phyloP scores from a whole-genome alignment of 345 rosid species.

The Ceriops zippeliana region DNA sequence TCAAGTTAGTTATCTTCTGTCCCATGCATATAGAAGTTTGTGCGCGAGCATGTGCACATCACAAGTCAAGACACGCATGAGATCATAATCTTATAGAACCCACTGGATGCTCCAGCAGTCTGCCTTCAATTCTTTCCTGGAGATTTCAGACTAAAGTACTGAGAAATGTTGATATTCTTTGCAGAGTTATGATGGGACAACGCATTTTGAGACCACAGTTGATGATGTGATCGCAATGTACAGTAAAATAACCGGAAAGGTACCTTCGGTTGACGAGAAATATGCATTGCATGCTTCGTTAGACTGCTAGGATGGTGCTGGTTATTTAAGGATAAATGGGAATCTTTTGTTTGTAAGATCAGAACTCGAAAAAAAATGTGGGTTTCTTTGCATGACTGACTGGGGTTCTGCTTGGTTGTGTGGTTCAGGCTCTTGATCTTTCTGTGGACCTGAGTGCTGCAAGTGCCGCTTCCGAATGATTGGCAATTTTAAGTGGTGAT shows the following conservation, averaged over 20 bases:
- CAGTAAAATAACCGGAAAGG: constrained; percentile 84
- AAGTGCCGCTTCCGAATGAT: constrained; percentile 47
- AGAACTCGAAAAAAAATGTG: too few relatives aligned
- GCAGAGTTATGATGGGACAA: constrained; percentile 80
- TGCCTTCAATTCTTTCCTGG: too few relatives aligned
- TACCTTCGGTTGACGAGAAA: constrained; percentile 6
- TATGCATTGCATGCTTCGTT: neutral
- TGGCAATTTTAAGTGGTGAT: constrained; percentile 3
- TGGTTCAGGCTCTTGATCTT: constrained; percentile 59
- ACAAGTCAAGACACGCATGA: too few relatives aligned
- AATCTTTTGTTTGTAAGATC: too few relatives aligned
- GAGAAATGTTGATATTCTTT: constrained; percentile 5
- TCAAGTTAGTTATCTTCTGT: neutral
- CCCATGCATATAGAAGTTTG: neutral
- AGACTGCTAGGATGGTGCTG: too few relatives aligned
- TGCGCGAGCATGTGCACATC: neutral
- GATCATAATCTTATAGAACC: too few relatives aligned
- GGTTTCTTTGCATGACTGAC: too few relatives aligned
- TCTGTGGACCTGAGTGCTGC: constrained; percentile 85
- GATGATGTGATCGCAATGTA: constrained; percentile 71
- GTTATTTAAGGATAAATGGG: too few relatives aligned
- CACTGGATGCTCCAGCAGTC: too few relatives aligned
- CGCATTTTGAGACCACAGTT: constrained; percentile 82
- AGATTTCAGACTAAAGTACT: neutral
- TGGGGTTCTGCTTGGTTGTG: neutral